Conservation (phyloP, 345 rosid genomes). For the Arabidopsis thaliana region DNA sequence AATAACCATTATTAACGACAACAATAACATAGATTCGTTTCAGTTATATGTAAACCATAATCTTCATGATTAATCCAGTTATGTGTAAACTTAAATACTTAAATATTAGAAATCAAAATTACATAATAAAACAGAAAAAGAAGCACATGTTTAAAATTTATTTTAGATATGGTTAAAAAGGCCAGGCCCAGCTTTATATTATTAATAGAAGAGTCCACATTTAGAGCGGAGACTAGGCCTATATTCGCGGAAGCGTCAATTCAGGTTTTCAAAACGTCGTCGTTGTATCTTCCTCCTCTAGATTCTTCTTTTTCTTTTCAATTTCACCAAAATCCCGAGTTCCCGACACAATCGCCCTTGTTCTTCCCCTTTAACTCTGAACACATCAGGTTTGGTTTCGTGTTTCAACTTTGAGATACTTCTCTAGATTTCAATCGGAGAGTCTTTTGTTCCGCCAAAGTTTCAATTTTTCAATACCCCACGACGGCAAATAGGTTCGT, state of each 20-base stretch:
- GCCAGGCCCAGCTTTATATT: conserved; percentile 9
- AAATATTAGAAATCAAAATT: no score
- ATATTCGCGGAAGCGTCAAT: conserved; percentile 38
- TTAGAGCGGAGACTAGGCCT: conserved; percentile 18
- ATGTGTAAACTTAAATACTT: no score
- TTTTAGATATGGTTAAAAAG: neutral
- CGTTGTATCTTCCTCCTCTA: conserved; percentile 27
- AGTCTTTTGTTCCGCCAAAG: neutral
- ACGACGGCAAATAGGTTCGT: conserved; percentile 6
- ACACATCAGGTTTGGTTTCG: conserved; percentile 4
- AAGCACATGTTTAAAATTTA: neutral
- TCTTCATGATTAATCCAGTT: no score
- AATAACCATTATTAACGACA: no score
- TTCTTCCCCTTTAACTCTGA: conserved; percentile 1
- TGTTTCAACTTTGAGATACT: neutral
- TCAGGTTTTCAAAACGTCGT: conserved; percentile 34
- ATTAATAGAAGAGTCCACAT: conserved; percentile 22
- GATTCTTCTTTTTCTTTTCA: conserved; percentile 32
- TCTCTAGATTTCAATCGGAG: neutral
- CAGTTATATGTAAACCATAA: no score
- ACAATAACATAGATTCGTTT: no score
- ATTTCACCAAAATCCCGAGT: neutral
- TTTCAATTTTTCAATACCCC: neutral
- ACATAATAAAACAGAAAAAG: no score
- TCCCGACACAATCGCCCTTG: neutral